Conservation (phyloP, 2,329 filamentous ascomycete genomes). For the Apiospora marii region DNA sequence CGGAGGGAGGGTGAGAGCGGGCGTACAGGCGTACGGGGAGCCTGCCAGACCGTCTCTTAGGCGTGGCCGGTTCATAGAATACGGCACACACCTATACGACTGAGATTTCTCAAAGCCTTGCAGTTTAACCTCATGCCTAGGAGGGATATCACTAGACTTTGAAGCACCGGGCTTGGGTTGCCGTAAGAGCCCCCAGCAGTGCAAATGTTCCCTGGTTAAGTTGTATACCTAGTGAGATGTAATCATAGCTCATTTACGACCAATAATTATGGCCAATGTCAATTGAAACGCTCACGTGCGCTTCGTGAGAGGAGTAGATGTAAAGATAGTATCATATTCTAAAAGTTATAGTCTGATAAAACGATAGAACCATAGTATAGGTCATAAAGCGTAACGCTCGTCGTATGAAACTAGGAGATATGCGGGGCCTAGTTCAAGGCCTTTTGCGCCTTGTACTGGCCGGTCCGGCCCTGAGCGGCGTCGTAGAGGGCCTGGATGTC, state of each 20-base stretch:
- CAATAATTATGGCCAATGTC: background rate
- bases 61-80: no score
- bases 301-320: background rate
- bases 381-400: background rate
- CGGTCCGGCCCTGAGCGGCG: conserved; percentile 50
- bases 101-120: no score
- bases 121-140: no score
- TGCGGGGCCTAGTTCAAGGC: background rate
- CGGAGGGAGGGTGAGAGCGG: no score
- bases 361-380: background rate
- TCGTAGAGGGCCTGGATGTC: conserved; percentile 69
- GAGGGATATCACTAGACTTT: no score
- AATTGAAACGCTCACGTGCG: background rate
- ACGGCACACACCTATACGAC: no score
- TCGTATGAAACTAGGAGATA: background rate
- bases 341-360: background rate
- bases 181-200: no score
- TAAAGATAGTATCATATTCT: background rate
- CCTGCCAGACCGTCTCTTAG: no score
- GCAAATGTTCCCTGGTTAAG: no score
- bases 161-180: no score
- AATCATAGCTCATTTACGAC: no score
- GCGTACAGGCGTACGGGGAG: no score
- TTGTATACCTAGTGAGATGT: background rate
- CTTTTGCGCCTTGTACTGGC: background rate